phyloP scores from a whole-genome alignment of 1,284 basidiomycete species.

The Cystobasidium sp. region DNA sequence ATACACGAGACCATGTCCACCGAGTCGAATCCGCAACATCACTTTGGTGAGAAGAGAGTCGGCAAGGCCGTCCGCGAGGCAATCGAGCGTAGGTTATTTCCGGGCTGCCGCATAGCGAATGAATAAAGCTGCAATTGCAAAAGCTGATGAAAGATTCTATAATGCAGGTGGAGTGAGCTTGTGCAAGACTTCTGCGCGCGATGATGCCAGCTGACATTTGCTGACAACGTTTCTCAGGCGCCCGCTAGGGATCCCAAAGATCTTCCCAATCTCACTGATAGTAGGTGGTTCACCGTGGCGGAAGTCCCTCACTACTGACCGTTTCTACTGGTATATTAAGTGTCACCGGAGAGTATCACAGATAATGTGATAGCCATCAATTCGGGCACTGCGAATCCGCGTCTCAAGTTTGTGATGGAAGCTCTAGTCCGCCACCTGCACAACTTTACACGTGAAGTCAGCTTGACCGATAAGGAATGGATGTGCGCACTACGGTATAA shows the following conservation, averaged over 20 bases:
- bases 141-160: neutral
- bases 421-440: constrained; percentile 68
- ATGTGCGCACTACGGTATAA: constrained; percentile 59
- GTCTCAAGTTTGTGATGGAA: constrained; percentile 62
- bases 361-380: constrained; percentile 48
- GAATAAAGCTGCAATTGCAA: neutral
- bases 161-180: constrained; percentile 29
- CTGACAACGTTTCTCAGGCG: constrained; percentile 4
- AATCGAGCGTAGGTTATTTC: constrained; percentile 24
- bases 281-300: neutral
- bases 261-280: constrained; percentile 33
- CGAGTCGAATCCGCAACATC: neutral
- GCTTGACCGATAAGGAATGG: constrained; percentile 82
- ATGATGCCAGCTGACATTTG: neutral
- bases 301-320: too few species aligned
- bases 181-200: neutral
- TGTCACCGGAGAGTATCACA: constrained; percentile 34
- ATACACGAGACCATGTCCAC: constrained; percentile 13
- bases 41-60: constrained; percentile 39
- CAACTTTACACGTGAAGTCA: constrained; percentile 71
- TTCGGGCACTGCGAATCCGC: constrained; percentile 59
- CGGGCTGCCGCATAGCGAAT: neutral
- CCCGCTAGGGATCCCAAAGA: constrained; percentile 29
- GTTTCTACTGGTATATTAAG: neutral
- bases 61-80: constrained; percentile 38